Evolutionary conservation across 345 rosid genomes (phyloP).

Genomic region (Brassica juncea): DNA sequence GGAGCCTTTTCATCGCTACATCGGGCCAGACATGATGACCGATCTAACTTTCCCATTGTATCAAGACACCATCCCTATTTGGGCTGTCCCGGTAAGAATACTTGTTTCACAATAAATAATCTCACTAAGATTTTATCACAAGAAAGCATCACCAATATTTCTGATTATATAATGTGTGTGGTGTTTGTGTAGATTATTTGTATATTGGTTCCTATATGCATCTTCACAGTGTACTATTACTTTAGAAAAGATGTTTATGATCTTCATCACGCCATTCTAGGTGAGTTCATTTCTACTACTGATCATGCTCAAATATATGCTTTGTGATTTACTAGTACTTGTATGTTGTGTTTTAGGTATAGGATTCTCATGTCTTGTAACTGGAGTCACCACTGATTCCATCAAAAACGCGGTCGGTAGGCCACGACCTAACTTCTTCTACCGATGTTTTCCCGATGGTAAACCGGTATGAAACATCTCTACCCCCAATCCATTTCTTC

Average conservation of each 20-base stretch:
- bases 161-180: not conserved
- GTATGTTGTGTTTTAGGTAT: slow-evolving; percentile 44
- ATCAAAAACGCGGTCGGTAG: slow-evolving; percentile 66
- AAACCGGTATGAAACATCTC: slow-evolving; percentile 42
- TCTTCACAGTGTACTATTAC: slow-evolving; percentile 47
- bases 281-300: slow-evolving; percentile 30
- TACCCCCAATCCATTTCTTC: not conserved
- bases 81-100: slow-evolving; percentile 53
- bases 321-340: not conserved
- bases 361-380: slow-evolving; percentile 48
- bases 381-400: slow-evolving; percentile 66
- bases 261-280: slow-evolving; percentile 61
- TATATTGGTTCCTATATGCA: slow-evolving; percentile 44
- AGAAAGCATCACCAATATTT: not conserved
- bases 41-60: slow-evolving; percentile 60
- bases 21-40: slow-evolving; percentile 62
- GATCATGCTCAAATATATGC: not conserved
- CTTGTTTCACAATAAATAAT: not conserved
- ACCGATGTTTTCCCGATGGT: slow-evolving; percentile 64
- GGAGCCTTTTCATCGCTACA: slow-evolving; percentile 69
- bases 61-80: slow-evolving; percentile 55
- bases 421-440: slow-evolving; percentile 69
- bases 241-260: slow-evolving; percentile 56
- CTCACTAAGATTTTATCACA: not conserved
- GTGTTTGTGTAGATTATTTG: slow-evolving; percentile 41